Percentiles rank a stretch among this genome's conserved stretches.
Evolutionary conservation across 2,329 filamentous ascomycete genomes (phyloP).

Genomic region (Aspergillus fumigatiaffinis): DNA sequence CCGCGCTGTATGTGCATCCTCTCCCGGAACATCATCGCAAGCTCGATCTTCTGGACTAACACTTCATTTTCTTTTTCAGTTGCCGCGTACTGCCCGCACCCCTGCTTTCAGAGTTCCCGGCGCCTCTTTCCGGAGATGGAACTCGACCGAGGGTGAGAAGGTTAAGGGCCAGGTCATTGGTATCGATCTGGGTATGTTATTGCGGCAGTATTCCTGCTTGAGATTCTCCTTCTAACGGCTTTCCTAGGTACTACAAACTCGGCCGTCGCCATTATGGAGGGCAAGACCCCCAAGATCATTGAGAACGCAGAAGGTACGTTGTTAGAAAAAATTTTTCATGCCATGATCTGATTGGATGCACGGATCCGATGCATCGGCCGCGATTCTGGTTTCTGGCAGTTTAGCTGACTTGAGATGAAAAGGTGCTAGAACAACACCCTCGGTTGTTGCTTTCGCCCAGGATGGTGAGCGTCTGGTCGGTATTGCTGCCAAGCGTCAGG

Average conservation of each 20-base stretch:
- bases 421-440: slow-evolving; percentile 88
- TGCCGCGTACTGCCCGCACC: slow-evolving; percentile 74
- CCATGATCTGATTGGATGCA: slow-evolving; percentile 8
- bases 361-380: neutral
- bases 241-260: slow-evolving; percentile 83
- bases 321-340: slow-evolving; percentile 13
- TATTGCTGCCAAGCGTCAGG: slow-evolving; percentile 96
- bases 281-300: slow-evolving; percentile 91
- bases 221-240: slow-evolving; percentile 12
- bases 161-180: slow-evolving; percentile 94
- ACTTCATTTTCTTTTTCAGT: slow-evolving; percentile 44
- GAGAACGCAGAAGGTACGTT: slow-evolving; percentile 87
- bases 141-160: slow-evolving; percentile 62
- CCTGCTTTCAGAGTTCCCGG: slow-evolving; percentile 66
- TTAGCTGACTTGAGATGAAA: slow-evolving; percentile 14
- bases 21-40: slow-evolving; percentile 12
- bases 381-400: neutral
- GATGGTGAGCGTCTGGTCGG: slow-evolving; percentile 94
- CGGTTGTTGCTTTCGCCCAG: slow-evolving; percentile 91
- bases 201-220: neutral
- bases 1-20: slow-evolving; percentile 63
- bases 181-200: slow-evolving; percentile 81
- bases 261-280: slow-evolving; percentile 95
- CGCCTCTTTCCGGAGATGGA: slow-evolving; percentile 63
- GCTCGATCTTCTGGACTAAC: slow-evolving; percentile 20